These are phyloP conservation scores for Chlorella ohadii DNA, from an alignment of 139 green algal species.

Conservation along the genomic window DNA sequence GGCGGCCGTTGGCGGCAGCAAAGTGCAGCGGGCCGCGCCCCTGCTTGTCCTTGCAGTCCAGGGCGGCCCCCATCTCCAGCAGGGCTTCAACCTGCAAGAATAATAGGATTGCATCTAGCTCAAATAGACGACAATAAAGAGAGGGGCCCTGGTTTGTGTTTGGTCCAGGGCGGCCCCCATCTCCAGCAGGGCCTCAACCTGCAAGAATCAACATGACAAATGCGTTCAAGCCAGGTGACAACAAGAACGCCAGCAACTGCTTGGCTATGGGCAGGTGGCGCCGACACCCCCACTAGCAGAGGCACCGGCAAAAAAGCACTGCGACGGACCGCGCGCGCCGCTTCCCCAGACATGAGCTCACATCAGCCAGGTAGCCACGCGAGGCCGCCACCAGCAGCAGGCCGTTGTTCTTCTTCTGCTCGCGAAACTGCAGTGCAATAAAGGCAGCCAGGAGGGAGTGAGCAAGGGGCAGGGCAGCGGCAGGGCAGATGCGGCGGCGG, in stretches of 20 bases:
- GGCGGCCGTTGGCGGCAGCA: constrained; percentile 65
- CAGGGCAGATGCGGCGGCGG: background rate
- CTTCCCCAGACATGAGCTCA: too few relatives aligned
- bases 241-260: too few relatives aligned
- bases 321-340: too few relatives aligned
- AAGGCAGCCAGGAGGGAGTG: background rate
- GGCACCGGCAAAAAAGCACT: too few relatives aligned
- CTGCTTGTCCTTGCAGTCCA: constrained; percentile 64
- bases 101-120: too few relatives aligned
- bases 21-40: constrained; percentile 66
- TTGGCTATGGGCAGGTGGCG: too few relatives aligned
- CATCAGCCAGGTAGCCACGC: constrained; percentile 69
- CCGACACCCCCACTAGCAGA: too few relatives aligned
- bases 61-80: constrained; percentile 61
- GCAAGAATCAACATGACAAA: background rate
- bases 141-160: constrained; percentile 70
- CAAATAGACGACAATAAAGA: too few relatives aligned
- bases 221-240: too few relatives aligned
- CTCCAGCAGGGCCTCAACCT: constrained; percentile 70
- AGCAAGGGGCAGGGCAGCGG: background rate
- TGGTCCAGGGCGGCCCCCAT: constrained; percentile 55
- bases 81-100: constrained; percentile 64
- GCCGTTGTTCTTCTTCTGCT: constrained; percentile 60
- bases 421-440: constrained; percentile 15
- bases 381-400: constrained; percentile 75